phyloP scores from a whole-genome alignment of 371 early-diverging fungal species.

The Dichotomocladium elegans region DNA sequence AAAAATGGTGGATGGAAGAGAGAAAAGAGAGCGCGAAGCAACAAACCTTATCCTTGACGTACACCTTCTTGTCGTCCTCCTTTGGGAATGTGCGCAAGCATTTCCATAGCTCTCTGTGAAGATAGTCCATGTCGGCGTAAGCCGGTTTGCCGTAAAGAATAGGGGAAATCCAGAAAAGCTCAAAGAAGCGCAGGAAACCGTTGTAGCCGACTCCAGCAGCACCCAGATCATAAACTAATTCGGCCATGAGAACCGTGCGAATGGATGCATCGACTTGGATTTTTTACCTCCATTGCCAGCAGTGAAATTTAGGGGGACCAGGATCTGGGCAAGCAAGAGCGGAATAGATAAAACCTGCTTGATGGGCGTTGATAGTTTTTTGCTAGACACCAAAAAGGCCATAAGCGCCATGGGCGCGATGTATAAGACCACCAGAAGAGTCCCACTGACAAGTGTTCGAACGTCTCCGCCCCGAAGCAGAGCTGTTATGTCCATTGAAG shows the following conservation, averaged over 20 bases:
- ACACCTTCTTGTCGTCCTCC: constrained; percentile 15
- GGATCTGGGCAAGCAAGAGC: constrained; percentile 16
- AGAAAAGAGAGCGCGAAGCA: background rate
- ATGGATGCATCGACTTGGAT: background rate
- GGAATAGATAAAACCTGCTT: constrained; percentile 35
- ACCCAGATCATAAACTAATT: constrained; percentile 23
- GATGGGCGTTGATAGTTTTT: constrained; percentile 6
- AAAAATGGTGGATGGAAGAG: background rate
- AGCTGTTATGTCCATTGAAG: background rate
- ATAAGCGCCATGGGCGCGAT: constrained; percentile 11
- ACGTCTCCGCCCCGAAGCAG: constrained; percentile 6
- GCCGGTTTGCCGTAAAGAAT: constrained; percentile 21
- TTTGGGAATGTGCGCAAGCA: constrained; percentile 35
- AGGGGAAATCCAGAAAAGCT: constrained; percentile 30
- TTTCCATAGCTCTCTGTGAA: constrained; percentile 33
- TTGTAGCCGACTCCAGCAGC: constrained; percentile 16
- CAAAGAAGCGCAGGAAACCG: constrained; percentile 25
- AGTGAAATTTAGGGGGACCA: constrained; percentile 24
- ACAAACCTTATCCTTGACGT: constrained; percentile 31
- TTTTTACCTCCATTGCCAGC: constrained; percentile 16
- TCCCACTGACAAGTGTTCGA: constrained; percentile 4
- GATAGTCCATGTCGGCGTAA: constrained; percentile 16
- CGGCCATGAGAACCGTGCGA: background rate
- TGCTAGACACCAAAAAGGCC: constrained; percentile 8
- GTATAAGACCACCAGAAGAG: background rate